Percentiles rank a stretch among this genome's conserved stretches.
Conservation (phyloP, 306 rosid genomes). For the Boehmeria nivea region DNA sequence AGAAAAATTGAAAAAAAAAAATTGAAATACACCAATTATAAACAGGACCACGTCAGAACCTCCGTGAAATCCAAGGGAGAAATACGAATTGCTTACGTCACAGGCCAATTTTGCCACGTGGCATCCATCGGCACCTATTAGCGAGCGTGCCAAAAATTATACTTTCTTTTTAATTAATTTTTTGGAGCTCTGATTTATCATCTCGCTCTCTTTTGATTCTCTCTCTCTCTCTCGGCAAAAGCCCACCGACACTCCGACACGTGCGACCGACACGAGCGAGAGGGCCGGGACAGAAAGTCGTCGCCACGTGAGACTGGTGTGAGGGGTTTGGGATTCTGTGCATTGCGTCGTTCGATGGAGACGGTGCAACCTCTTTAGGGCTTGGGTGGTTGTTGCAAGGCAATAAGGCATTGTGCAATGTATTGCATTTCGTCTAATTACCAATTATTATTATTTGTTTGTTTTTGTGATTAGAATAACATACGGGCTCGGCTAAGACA, state of each 20-base stretch:
- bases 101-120: neutral
- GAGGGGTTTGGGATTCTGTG: constrained; percentile 20
- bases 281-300: constrained; percentile 4
- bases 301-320: constrained; percentile 28
- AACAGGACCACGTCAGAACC: constrained; percentile 4
- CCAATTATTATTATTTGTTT: no score
- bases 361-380: constrained; percentile 30
- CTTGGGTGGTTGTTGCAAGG: constrained; percentile 21
- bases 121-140: constrained; percentile 1
- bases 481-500: neutral
- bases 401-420: neutral
- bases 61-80: constrained; percentile 4
- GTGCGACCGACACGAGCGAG: constrained; percentile 17
- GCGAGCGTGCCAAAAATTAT: neutral
- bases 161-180: neutral
- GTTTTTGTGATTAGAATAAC: neutral
- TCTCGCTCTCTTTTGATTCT: neutral
- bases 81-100: constrained; percentile 10
- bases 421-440: neutral
- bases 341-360: constrained; percentile 38
- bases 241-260: constrained; percentile 57
- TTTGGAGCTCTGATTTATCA: neutral
- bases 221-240: neutral
- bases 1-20: neutral
- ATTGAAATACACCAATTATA: neutral